Percentiles rank a stretch among this genome's conserved stretches.
These are phyloP conservation scores for Dujonia santamariae DNA, from an alignment of 1,139 yeast genomes.

Conservation along the genomic window DNA sequence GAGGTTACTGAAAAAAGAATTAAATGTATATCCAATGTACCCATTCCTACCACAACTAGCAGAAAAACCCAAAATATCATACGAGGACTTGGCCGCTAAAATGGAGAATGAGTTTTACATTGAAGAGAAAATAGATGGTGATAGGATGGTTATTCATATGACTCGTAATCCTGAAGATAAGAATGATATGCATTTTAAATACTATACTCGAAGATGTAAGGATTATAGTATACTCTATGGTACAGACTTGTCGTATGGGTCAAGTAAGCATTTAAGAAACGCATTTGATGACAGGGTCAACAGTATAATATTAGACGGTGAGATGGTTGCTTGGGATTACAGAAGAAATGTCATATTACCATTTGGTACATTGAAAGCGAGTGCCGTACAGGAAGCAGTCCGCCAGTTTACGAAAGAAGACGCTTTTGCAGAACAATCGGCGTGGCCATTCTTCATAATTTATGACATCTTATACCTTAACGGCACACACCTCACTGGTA, in stretches of 20 bases:
- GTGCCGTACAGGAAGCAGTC: constrained; percentile 57
- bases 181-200: constrained; percentile 37
- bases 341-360: constrained; percentile 60
- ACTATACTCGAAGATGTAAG: constrained; percentile 65
- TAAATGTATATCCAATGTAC: constrained; percentile 43
- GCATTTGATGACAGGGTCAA: constrained; percentile 41
- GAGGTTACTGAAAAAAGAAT: constrained; percentile 42
- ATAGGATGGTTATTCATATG: constrained; percentile 74
- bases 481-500: constrained; percentile 54
- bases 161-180: constrained; percentile 11
- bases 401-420: constrained; percentile 40
- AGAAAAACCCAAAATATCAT: constrained; percentile 46
- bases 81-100: constrained; percentile 44
- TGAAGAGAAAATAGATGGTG: constrained; percentile 95
- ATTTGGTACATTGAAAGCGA: constrained; percentile 73
- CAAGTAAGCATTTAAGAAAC: constrained; percentile 50
- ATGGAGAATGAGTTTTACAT: constrained; percentile 57
- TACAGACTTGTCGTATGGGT: constrained; percentile 51
- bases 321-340: constrained; percentile 86
- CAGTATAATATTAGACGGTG: constrained; percentile 79
- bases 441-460: constrained; percentile 62
- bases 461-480: constrained; percentile 75
- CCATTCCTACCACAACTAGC: constrained; percentile 77
- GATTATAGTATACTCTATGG: constrained; percentile 81
- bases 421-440: constrained; percentile 32